Percentiles rank a stretch among this genome's conserved stretches.
phyloP scores from a whole-genome alignment of 441 rosid species.

The Croton laevigatus region DNA sequence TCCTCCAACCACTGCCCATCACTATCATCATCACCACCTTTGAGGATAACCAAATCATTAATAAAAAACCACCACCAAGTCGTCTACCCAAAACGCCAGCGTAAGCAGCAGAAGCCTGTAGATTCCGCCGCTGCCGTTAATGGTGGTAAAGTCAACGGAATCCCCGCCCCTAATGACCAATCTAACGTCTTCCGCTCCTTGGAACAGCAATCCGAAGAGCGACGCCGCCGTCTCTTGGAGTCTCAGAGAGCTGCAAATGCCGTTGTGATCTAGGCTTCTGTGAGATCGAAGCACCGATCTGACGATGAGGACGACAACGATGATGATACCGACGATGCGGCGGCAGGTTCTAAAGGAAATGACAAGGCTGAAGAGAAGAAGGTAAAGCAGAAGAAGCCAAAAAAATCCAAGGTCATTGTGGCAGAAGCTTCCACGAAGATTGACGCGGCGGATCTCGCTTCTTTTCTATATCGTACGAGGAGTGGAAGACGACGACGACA shows the following conservation, averaged over 20 bases:
- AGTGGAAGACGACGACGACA: constrained; percentile 28
- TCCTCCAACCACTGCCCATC: too few relatives aligned
- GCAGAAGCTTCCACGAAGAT: constrained; percentile 82
- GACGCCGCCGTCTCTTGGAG: constrained; percentile 48
- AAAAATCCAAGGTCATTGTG: constrained; percentile 75
- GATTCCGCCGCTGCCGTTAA: constrained; percentile 20
- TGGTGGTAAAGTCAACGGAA: constrained; percentile 33
- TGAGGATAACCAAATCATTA: constrained; percentile 26
- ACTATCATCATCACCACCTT: too few relatives aligned
- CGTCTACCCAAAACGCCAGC: constrained; percentile 60
- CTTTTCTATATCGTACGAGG: too few relatives aligned
- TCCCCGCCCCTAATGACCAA: constrained; percentile 23
- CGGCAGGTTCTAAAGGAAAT: constrained; percentile 33
- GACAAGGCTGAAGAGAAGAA: constrained; percentile 50
- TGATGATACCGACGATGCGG: constrained; percentile 45
- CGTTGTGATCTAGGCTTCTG: constrained; percentile 17
- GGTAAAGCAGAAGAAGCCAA: constrained; percentile 70
- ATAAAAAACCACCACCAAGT: constrained; percentile 32
- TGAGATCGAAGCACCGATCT: constrained; percentile 53
- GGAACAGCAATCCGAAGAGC: constrained; percentile 63
- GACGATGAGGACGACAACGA: constrained; percentile 43
- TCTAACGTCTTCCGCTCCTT: constrained; percentile 50
- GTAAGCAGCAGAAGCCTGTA: constrained; percentile 53
- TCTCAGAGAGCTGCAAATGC: constrained; percentile 41
- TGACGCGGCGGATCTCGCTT: constrained; percentile 57